Conservation (phyloP, 1,139 yeast species). For the Debaryomycetaceae sp. region DNA sequence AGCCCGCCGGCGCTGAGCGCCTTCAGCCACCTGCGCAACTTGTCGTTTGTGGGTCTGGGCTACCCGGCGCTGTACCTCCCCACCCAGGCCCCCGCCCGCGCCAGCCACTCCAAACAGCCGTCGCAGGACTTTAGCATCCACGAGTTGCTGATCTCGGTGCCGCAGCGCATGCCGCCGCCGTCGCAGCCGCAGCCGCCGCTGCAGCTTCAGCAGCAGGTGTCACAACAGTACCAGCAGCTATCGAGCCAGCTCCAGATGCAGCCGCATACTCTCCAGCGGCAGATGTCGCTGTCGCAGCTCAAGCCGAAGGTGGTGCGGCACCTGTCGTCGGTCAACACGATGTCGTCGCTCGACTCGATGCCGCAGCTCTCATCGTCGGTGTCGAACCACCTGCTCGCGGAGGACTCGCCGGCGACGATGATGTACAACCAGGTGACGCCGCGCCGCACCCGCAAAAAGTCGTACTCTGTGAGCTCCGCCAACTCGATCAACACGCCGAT, state of each 20-base stretch:
- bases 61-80: too few species aligned
- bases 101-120: too few species aligned
- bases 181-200: conserved; percentile 4
- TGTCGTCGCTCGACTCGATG: conserved; percentile 41
- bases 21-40: conserved; percentile 5
- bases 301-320: conserved; percentile 16
- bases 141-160: too few species aligned
- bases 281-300: conserved; percentile 9
- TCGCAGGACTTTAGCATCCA: too few species aligned
- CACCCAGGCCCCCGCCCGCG: too few species aligned
- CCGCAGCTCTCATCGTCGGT: conserved; percentile 35
- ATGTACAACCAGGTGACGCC: conserved; percentile 23
- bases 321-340: conserved; percentile 34
- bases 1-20: conserved; percentile 2
- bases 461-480: conserved; percentile 25
- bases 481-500: conserved; percentile 30
- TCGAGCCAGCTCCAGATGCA: conserved; percentile 4
- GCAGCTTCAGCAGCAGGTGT: conserved; percentile 7
- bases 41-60: conserved; percentile 6
- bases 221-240: conserved; percentile 10
- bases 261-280: conserved; percentile 2
- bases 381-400: conserved; percentile 32
- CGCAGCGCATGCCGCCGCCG: too few species aligned
- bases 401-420: conserved; percentile 28
- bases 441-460: conserved; percentile 26